phyloP scores from a whole-genome alignment of 768 basidiomycete species.

The Galerina sulciceps region DNA sequence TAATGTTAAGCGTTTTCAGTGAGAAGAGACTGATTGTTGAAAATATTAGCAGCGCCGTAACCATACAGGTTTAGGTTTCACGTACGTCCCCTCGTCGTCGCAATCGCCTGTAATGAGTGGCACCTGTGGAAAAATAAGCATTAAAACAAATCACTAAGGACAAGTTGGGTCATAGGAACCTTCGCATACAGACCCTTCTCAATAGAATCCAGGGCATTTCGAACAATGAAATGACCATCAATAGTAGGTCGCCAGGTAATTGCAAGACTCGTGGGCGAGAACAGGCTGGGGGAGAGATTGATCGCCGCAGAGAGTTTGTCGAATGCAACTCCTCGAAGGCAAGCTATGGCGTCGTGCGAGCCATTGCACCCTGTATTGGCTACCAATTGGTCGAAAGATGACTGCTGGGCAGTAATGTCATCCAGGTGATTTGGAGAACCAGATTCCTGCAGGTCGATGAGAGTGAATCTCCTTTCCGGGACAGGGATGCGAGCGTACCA shows the following conservation, averaged over 20 bases:
- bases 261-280: slow-evolving; percentile 31
- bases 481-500: slow-evolving; percentile 9
- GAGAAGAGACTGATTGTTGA: slow-evolving; percentile 17
- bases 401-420: slow-evolving; percentile 17
- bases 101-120: slow-evolving; percentile 33
- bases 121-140: slow-evolving; percentile 5
- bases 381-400: slow-evolving; percentile 34
- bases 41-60: neutral
- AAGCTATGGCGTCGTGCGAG: slow-evolving; percentile 31
- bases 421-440: slow-evolving; percentile 16
- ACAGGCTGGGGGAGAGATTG: slow-evolving; percentile 24
- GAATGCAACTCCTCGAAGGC: slow-evolving; percentile 36
- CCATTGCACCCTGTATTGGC: slow-evolving; percentile 30
- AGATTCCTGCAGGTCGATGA: slow-evolving; percentile 16
- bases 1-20: slow-evolving; percentile 12
- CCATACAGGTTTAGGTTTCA: neutral
- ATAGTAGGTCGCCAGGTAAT: slow-evolving; percentile 37
- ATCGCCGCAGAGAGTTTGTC: slow-evolving; percentile 33
- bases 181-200: slow-evolving; percentile 35
- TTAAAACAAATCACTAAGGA: neutral
- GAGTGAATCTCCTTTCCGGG: neutral
- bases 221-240: slow-evolving; percentile 40
- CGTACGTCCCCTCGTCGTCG: slow-evolving; percentile 47
- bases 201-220: slow-evolving; percentile 30
- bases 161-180: slow-evolving; percentile 9